A percentile compares a stretch with the other conserved stretches of the same genome.
Conservation (phyloP, 2,329 filamentous ascomycete genomes). For the Gliomastix tumulicola region DNA sequence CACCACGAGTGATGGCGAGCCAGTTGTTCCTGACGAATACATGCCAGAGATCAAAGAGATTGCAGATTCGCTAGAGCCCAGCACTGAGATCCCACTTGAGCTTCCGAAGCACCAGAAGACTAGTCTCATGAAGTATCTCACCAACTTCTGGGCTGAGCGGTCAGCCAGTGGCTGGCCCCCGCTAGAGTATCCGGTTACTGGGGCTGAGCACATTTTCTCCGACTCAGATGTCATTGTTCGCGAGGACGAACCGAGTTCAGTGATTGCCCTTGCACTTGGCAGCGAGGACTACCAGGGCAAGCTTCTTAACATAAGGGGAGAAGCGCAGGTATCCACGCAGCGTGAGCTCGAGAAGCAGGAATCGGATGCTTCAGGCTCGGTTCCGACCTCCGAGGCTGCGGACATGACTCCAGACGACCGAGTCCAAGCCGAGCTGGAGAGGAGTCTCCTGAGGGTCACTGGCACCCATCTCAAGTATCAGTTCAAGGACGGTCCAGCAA, state of each 20-base stretch:
- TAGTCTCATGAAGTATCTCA: slow-evolving; percentile 89
- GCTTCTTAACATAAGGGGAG: slow-evolving; percentile 57
- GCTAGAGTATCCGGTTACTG: slow-evolving; percentile 83
- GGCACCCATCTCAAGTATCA: slow-evolving; percentile 95
- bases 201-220: slow-evolving; percentile 90
- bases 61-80: slow-evolving; percentile 54
- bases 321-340: slow-evolving; percentile 35
- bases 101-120: slow-evolving; percentile 89
- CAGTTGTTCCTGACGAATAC: slow-evolving; percentile 61
- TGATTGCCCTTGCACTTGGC: slow-evolving; percentile 87
- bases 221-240: slow-evolving; percentile 96
- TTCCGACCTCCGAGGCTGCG: slow-evolving; percentile 24
- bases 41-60: slow-evolving; percentile 56
- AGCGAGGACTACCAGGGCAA: slow-evolving; percentile 83
- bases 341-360: no score
- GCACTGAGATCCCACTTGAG: slow-evolving; percentile 57
- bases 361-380: slow-evolving; percentile 6
- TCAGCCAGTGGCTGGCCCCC: slow-evolving; percentile 92
- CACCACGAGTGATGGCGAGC: slow-evolving; percentile 64
- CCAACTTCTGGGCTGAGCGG: slow-evolving; percentile 96
- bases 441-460: slow-evolving; percentile 74
- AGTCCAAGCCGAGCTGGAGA: slow-evolving; percentile 79
- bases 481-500: slow-evolving; percentile 87
- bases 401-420: slow-evolving; percentile 36
- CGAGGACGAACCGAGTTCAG: slow-evolving; percentile 93